Evolutionary conservation across 139 green algal species (phyloP).

Genomic region (Eudorina sp.): DNA sequence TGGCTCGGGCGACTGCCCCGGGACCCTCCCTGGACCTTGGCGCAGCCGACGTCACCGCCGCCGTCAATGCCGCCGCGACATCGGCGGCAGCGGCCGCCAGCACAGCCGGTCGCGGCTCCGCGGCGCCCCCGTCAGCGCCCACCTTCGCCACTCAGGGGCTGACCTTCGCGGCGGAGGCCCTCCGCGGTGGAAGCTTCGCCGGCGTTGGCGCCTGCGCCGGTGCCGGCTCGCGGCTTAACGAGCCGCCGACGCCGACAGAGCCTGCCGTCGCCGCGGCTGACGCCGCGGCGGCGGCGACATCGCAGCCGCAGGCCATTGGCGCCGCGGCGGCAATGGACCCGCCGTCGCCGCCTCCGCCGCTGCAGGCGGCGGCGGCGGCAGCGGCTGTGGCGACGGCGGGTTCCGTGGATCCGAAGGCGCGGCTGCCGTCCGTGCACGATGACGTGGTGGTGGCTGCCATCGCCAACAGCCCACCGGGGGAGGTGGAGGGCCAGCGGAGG

Average conservation of each 20-base stretch:
- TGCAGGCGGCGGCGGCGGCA: neutral
- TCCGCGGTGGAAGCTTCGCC: too few species aligned
- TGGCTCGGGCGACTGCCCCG: too few species aligned
- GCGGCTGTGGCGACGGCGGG: neutral
- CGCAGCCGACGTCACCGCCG: too few species aligned
- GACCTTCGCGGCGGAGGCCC: neutral
- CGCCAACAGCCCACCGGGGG: neutral
- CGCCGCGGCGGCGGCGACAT: neutral
- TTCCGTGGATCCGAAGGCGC: neutral
- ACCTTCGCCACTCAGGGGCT: neutral
- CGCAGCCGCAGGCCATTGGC: too few species aligned
- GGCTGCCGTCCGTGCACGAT: slow-evolving; percentile 32
- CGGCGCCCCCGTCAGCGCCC: neutral
- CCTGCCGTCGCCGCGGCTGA: neutral
- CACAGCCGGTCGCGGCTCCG: neutral
- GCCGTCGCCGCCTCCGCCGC: neutral
- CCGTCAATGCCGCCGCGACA: too few species aligned
- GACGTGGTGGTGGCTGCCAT: slow-evolving; percentile 44
- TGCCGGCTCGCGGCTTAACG: too few species aligned
- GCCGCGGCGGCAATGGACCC: neutral
- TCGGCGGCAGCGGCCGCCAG: neutral
- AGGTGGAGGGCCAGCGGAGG: neutral
- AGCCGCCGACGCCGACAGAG: too few species aligned
- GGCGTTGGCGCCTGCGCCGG: too few species aligned
- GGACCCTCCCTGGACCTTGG: too few species aligned